These are phyloP conservation scores for Pichia cephalocereana DNA, from an alignment of 805 yeast species.

Conservation along the genomic window DNA sequence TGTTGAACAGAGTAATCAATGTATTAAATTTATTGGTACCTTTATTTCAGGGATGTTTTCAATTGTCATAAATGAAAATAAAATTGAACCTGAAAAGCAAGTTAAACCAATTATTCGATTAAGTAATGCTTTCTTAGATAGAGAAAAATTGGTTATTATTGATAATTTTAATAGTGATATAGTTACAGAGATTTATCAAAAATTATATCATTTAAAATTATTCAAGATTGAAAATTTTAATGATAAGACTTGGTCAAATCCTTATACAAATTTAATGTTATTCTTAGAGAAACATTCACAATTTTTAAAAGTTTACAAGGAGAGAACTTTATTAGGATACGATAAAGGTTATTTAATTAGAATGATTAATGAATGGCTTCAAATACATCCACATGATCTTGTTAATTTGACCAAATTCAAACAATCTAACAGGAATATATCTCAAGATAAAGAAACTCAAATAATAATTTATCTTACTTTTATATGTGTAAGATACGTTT, in stretches of 20 bases:
- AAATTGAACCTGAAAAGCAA: neutral
- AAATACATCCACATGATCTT: slow-evolving; percentile 3
- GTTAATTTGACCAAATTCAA: neutral
- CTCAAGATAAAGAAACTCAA: neutral
- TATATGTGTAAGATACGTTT: neutral
- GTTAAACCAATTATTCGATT: neutral
- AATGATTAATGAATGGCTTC: slow-evolving; percentile 4
- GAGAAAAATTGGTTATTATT: neutral
- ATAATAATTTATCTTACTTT: neutral
- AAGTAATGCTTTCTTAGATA: neutral
- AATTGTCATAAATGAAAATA: neutral
- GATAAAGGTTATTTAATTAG: neutral
- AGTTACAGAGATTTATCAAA: neutral
- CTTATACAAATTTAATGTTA: neutral
- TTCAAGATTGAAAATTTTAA: neutral
- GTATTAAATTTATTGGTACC: neutral
- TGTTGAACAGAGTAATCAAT: neutral
- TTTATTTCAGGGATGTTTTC: slow-evolving; percentile 3
- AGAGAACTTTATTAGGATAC: neutral
- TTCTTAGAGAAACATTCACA: slow-evolving; percentile 1
- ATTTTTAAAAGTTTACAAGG: neutral
- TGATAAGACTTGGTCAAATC: neutral
- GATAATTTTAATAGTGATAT: neutral
- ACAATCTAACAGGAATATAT: neutral
- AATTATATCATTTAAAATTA: neutral